These are phyloP conservation scores for Trichocladium antarcticum DNA, from an alignment of 495 filamentous ascomycete species.

Conservation along the genomic window DNA sequence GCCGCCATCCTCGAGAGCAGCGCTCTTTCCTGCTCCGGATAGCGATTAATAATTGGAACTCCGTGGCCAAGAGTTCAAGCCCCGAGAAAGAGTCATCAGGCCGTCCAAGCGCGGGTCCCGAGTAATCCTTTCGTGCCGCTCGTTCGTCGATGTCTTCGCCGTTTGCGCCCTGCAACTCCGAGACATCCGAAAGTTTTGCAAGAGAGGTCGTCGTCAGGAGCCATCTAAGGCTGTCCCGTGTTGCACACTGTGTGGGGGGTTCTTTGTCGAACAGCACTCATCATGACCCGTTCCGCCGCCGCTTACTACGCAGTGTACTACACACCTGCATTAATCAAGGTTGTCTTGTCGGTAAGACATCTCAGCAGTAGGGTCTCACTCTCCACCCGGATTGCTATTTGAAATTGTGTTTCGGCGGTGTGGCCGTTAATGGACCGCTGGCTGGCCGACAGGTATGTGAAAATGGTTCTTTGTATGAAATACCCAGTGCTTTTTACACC, in stretches of 20 bases:
- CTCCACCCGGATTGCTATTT: too few relatives aligned
- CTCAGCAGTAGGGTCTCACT: too few relatives aligned
- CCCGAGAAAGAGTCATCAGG: constrained; percentile 7
- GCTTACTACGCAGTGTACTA: too few relatives aligned
- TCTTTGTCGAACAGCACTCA: too few relatives aligned
- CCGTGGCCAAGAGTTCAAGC: neutral
- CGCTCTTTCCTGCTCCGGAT: neutral
- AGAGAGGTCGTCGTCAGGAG: neutral
- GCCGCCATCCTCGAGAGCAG: neutral
- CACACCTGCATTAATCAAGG: too few relatives aligned
- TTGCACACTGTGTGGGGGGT: constrained; percentile 10
- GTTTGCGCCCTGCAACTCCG: constrained; percentile 1
- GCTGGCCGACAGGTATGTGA: too few relatives aligned
- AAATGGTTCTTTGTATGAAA: too few relatives aligned
- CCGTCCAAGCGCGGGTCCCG: neutral
- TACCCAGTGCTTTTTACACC: too few relatives aligned
- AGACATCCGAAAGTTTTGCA: constrained; percentile 2
- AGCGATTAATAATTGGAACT: constrained; percentile 13
- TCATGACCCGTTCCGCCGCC: too few relatives aligned
- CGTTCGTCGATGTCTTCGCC: constrained; percentile 2
- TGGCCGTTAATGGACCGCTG: too few relatives aligned
- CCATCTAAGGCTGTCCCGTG: neutral
- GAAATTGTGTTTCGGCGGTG: too few relatives aligned
- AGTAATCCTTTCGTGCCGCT: neutral
- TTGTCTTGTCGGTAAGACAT: too few relatives aligned